phyloP scores from a whole-genome alignment of 2,329 filamentous ascomycete species.

The Pestalotiopsis sp. region DNA sequence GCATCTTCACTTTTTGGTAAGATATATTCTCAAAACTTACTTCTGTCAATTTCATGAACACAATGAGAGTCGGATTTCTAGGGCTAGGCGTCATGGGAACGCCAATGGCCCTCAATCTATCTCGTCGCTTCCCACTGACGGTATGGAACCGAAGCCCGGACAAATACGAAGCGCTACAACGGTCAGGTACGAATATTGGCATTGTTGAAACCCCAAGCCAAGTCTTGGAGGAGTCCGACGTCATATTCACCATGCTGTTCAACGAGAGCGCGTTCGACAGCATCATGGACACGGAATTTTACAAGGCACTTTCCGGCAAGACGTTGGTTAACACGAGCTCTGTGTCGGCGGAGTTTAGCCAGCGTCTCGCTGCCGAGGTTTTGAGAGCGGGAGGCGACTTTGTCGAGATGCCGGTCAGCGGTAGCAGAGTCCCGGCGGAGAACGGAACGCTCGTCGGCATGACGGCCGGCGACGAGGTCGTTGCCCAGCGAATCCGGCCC shows the following conservation, averaged over 20 bases:
- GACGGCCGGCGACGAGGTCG: slow-evolving; percentile 31
- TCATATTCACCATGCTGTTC: slow-evolving; percentile 36
- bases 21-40: background rate
- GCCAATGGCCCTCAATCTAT: slow-evolving; percentile 36
- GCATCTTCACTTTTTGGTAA: background rate
- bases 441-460: slow-evolving; percentile 36
- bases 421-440: slow-evolving; percentile 36
- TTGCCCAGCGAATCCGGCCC: slow-evolving; percentile 27
- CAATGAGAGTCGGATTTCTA: slow-evolving; percentile 32
- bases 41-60: background rate
- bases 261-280: slow-evolving; percentile 28
- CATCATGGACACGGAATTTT: slow-evolving; percentile 26
- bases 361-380: slow-evolving; percentile 24
- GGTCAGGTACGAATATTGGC: slow-evolving; percentile 21
- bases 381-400: slow-evolving; percentile 29
- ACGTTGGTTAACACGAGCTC: slow-evolving; percentile 35
- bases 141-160: slow-evolving; percentile 35
- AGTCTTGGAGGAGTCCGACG: slow-evolving; percentile 29
- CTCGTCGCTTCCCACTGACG: slow-evolving; percentile 26
- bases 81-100: slow-evolving; percentile 36
- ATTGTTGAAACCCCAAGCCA: slow-evolving; percentile 27
- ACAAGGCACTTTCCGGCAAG: slow-evolving; percentile 29
- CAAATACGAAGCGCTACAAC: slow-evolving; percentile 26
- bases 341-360: slow-evolving; percentile 29
- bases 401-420: slow-evolving; percentile 39